Percentiles rank a stretch among this genome's conserved stretches.
phyloP scores from a whole-genome alignment of 192 early-diverging fungal species.

The Chytriomyces sp. region DNA sequence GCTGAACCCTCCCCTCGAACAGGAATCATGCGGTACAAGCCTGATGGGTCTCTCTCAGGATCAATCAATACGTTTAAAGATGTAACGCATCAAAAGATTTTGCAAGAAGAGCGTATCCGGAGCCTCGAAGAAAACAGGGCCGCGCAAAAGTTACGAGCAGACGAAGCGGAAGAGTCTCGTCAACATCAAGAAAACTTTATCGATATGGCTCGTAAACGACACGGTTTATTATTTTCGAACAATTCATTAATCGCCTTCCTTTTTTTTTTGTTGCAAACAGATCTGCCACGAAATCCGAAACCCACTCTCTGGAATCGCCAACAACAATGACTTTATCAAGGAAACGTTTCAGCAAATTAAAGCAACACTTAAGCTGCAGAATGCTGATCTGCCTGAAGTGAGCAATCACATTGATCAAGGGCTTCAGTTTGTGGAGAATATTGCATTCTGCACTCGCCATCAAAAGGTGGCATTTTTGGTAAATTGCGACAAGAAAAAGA shows the following conservation, averaged over 20 bases:
- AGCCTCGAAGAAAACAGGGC: constrained; percentile 30
- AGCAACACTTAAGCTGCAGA: background rate
- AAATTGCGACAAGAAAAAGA: constrained; percentile 37
- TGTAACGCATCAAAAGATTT: constrained; percentile 35
- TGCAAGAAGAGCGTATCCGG: constrained; percentile 33
- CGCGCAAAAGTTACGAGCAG: constrained; percentile 37
- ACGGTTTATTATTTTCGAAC: background rate
- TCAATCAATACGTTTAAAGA: constrained; percentile 33
- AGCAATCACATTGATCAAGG: constrained; percentile 2
- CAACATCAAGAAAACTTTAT: constrained; percentile 46
- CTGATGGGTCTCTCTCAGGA: background rate
- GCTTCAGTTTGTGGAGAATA: constrained; percentile 8
- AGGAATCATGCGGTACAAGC: background rate
- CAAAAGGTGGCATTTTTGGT: constrained; percentile 20
- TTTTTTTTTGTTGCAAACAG: background rate
- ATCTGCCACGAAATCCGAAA: constrained; percentile 49
- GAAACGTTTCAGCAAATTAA: constrained; percentile 31
- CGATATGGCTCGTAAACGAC: constrained; percentile 32
- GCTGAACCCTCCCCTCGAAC: background rate
- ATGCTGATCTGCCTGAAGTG: constrained; percentile 5
- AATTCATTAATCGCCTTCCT: too few species aligned
- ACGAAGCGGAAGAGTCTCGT: constrained; percentile 39
- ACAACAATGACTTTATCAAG: constrained; percentile 40
- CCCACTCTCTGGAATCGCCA: constrained; percentile 36
- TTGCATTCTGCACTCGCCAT: background rate